Evolutionary conservation across 1,284 basidiomycete genomes (phyloP), one percentile per base, ranked within the genome.

Genomic region (Moniliophthora roreri): DNA sequence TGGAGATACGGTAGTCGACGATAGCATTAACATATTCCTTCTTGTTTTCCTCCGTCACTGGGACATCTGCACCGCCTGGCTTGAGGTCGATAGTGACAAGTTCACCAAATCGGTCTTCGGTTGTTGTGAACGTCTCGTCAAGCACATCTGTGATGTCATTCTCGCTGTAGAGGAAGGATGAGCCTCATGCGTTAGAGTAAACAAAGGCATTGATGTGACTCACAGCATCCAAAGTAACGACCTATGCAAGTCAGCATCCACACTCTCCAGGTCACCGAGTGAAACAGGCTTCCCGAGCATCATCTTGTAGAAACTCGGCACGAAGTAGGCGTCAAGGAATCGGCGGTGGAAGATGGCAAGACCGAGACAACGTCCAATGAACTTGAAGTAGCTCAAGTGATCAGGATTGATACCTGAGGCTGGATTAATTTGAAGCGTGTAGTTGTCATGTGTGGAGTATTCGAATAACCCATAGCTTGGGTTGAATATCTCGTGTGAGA

Each of bases 391-490:
- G 76, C 95, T 98, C 63, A 99, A 74, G 72, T 99, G 97, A 70
- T 99, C 97, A 0, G 96, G 97, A 71, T 99, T 99, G 68, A 99
- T 93, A 53, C 91, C 93, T 13, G 94, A 97, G 62, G 95, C 95
- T 48, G 95, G 95, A 72, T 98, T 98, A 75, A 98, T 96, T 75
- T 98, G 95, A 10, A 98, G 84, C 4, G 97, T 99, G 75, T 98
- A 98, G 75, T 98, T 98, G 81, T 98, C 97, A 71, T 98, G 95
- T 11, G 97, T 92, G 1, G 96, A 98, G 73, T 99, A 99, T 75
- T 99, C 95, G 74, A 99, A 99, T 41, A 99, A 78, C 62, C 97
- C 97, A 72, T 99, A 99, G 75, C 96, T 97, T n/a, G 95, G 95
- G 71, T 96, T 93, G 79, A 96, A 95, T 76, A 95, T 93, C 71